Conservation (phyloP, 805 yeast species). For the Candida succiphila region DNA sequence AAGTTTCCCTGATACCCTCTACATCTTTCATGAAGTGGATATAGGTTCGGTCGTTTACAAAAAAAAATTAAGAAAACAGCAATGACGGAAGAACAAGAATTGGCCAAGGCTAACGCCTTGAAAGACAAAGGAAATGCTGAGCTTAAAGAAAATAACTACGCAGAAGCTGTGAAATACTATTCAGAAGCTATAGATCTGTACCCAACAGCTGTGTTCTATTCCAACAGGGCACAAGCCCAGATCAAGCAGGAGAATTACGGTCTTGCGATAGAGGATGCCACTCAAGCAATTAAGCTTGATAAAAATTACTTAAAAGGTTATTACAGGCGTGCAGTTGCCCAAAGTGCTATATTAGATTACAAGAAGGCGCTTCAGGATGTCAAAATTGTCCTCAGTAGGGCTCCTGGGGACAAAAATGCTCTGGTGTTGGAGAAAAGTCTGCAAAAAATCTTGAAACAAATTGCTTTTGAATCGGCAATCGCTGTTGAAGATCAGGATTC, state of each 20-base stretch:
- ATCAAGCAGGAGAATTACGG: slow-evolving; percentile 84
- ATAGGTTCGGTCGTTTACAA: no score
- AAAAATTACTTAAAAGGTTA: slow-evolving; percentile 66
- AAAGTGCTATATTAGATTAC: slow-evolving; percentile 66
- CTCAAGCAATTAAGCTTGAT: slow-evolving; percentile 58
- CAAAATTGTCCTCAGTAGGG: slow-evolving; percentile 44
- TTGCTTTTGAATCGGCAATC: slow-evolving; percentile 82
- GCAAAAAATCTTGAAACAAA: slow-evolving; percentile 52
- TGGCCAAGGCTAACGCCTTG: slow-evolving; percentile 25
- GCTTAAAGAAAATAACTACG: slow-evolving; percentile 55
- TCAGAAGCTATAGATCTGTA: slow-evolving; percentile 66
- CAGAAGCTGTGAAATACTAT: slow-evolving; percentile 60
- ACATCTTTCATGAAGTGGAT: no score
- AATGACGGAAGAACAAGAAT: not conserved
- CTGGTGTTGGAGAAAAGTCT: slow-evolving; percentile 52
- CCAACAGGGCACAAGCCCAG: slow-evolving; percentile 87
- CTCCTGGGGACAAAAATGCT: slow-evolving; percentile 66
- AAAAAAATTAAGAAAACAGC: no score
- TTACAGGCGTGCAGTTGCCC: slow-evolving; percentile 79
- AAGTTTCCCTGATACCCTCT: no score
- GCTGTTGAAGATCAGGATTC: slow-evolving; percentile 52
- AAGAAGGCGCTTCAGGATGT: slow-evolving; percentile 67
- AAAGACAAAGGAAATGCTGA: slow-evolving; percentile 69
- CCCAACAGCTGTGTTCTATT: slow-evolving; percentile 53
- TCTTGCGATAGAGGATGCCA: slow-evolving; percentile 71